Base-by-base conservation (phyloP, 495 filamentous ascomycete species). In the Aspergillus nidulans region DNA sequence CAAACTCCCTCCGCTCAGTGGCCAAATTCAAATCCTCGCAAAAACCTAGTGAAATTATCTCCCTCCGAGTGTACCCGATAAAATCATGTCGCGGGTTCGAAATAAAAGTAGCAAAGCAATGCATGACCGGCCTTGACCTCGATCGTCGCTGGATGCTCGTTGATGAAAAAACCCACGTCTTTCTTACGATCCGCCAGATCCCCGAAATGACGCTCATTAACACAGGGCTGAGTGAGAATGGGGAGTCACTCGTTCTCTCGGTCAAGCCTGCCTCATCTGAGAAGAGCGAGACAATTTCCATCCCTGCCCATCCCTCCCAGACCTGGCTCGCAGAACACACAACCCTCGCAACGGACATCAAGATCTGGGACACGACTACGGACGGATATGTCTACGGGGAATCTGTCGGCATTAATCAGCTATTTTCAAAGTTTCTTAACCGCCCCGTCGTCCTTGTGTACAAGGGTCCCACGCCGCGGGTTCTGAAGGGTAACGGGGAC, bases 11-110 rank as follows among this genome's bases (percentile, higher is more conserved):
- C 15, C 23, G 19, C 46, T 13, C 36, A 36, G 32, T 7, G 15
- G 2, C 8, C 45, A 12, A 42, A 23, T 9, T 6, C 12, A 44
- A 39, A 41, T 46, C 45, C 0, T 13, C 47, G 16, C 47, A 39
- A 10, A 54, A 55, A 30, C 48, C 57, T 28, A 52, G 61, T 53
- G 70, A 72, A 24, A 70, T 77, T 32, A 49, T 69, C 57, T 66
- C 68, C 7, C 48, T 96, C 40, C 88, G 84, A 71, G 83, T 95
- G 56, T 96, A 94, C 69, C 92, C 92, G 4, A 78, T 97, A 61
- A 96, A 97, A 72, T 91, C 87, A 49, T 96, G 92, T 69, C 78
- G 81, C 58, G 89, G 88, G 21, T 81, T 96, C 52, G 83, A 91
- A 65, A 65, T 96, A 56, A 68, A 75, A 44, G 65, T 78, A 51